Base-by-base conservation (phyloP, 805 yeast genomes). In the Candida sakaeoensis region DNA sequence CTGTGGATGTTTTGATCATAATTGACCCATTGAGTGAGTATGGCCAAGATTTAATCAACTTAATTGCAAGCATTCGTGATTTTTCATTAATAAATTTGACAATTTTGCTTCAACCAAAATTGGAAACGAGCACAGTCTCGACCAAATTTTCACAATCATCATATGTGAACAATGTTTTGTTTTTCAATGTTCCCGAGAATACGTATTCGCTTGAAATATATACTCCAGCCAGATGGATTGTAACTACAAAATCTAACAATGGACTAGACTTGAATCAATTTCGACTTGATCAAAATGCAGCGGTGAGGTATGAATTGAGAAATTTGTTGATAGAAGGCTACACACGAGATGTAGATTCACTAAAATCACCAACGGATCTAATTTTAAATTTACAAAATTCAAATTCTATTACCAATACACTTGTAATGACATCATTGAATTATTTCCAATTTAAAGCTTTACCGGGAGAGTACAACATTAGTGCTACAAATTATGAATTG, bases 381-480 rank as follows among this genome's bases (percentile, higher is more conserved):
- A 65, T 71, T 3, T 51, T 87, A 3, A 67, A 69, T 15, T 53
- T 80, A 1, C 14, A 15, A 0, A 42, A 41, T 2, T 36, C 32
- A 3, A 40, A 33, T 15, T 25, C 14, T 1, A 12, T 45, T n/a
- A 63, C 72, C 1, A 87, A 80, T 47, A 82, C 96, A 0, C 66
- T 62, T 27, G 79, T 89, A 1, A 85, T 91, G 93, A 74, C 81
- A 1, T 82, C 85, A 28, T 67, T 82, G 46, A 97, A 97, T 0
- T 91, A 91, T 58, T 76, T 84, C 39, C 97, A 90, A 59, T 65
- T 93, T 33, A 77, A 76, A 46, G 79, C 84, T 0, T 69, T 68
- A 37, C 93, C 95, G 1, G 96, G 96, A 0, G 33, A 69, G 3
- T 85, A 86, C 82, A 56, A 62, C 2, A 55, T 86, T n/a, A 51